Base-by-base conservation (phyloP, 176 grass and related monocot species). In the Eragrostis curvula region DNA sequence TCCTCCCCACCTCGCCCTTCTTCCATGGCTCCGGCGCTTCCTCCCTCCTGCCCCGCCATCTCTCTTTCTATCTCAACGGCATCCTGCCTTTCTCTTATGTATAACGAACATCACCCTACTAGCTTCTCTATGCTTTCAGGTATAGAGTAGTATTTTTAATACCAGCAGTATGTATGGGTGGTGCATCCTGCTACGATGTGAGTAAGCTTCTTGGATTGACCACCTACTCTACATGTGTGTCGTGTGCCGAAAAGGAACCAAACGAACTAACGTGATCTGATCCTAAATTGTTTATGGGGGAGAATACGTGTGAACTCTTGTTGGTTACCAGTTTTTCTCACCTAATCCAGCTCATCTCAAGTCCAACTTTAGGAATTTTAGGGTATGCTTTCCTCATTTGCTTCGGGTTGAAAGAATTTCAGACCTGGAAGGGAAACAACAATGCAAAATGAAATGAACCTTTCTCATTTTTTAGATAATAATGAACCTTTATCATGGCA, bases 201-300 rank as follows among this genome's bases (percentile, higher is more conserved):
- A 61, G 23, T n/a, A 28, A 81, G 59, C 55, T 71, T 81, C 78
- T 85, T 70, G 71, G 77, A 81, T 46, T 66, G 78, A 56, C 77
- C 70, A 80, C 62, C 76, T 46, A 85, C 87, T 75, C 61, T 68
- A 23, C 63, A 4, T 63, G 24, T 63, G 52, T 80, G 63, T 5
- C 43, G 81, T 85, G 77, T 57, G 36, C 53, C 74, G 53, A 11
- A 75, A 71, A 5, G 39, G 9, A 70, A 85, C 82, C 25, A 66
- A 18, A 49, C 56, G 28, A 76, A 71, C 71, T 8, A 64, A 59
- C 66, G 10, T 10, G 5, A 24, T 20, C 27, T 69, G 55, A 61
- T 29, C 40, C 2, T 9, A 15, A 74, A 30, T 57, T 66, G 49
- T 52, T 67, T 36, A 55, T 30, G 12, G 24, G 58, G 6, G 9